Evolutionary conservation across 2,329 filamentous ascomycete genomes (phyloP), one percentile per base, ranked within the genome.

Genomic region (Colletotrichum cordylinicola): DNA sequence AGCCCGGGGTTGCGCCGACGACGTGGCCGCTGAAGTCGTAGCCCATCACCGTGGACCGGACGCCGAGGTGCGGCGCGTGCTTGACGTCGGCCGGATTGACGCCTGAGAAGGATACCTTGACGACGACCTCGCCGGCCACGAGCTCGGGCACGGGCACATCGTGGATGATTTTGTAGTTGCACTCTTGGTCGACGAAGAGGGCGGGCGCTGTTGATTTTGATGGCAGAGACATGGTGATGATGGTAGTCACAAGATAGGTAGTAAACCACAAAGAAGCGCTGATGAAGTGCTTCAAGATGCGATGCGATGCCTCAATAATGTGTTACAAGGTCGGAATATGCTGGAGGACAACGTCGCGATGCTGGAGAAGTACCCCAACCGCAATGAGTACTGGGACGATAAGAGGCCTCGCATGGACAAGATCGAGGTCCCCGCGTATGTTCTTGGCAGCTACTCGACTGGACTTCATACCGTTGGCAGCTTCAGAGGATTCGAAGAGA

Each of bases 11-110:
- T 0, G 69, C 56, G 8, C 35, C 18, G 3, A 58, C 27, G n/a
- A 75, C 70, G 33, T 48, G 73, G 16, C 73, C 73, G 58, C 70
- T 58, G 13, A 75, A 75, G 61, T 75, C 73, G 58, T 75, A 75
- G 35, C 73, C 73, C 15, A 75, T 27, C 56, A 37, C 55, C 8
- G 29, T 35, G n/a, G 39, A 18, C 6, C 39, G 62, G 56, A 75
- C 27, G 8, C 73, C 73, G 16, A 75, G 33, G 18, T 29, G 4
- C 27, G 27, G 27, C 0, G 37, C 73, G 58, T 75, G 73, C 21
- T 73, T 75, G 24, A 75, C 24, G 48, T 75, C 73, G 33, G 70
- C 70, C 6, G 73, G 70, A n/a, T 75, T 75, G 12, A 75, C 73
- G 65, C 73, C 73, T 7, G 70, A 75, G 56, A 55, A 73, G 13